These are phyloP conservation scores for Russula foetens DNA, from an alignment of 768 basidiomycete genomes.

Conservation along the genomic window DNA sequence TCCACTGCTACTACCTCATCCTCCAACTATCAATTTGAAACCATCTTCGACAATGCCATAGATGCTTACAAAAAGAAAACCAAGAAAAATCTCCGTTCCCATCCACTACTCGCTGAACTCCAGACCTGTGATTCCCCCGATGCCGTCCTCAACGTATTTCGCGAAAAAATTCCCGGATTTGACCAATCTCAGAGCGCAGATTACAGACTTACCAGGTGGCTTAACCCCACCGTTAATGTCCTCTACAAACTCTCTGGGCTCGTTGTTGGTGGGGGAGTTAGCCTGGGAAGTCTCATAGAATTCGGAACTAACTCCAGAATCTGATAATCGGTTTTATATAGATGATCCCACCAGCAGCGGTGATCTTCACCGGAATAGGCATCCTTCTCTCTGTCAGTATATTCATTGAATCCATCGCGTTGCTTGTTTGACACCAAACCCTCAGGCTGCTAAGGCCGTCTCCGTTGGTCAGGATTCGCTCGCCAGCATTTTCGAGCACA, in stretches of 20 bases:
- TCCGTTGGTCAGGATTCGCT: not conserved
- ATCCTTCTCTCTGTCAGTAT: not conserved
- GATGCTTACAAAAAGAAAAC: not conserved
- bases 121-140: not conserved
- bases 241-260: not conserved
- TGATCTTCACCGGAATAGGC: not conserved
- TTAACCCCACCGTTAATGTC: not conserved
- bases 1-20: not conserved
- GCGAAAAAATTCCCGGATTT: not conserved
- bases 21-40: not conserved
- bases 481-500: not conserved
- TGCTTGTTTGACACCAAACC: too few species aligned
- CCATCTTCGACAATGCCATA: not conserved
- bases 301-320: not conserved
- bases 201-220: not conserved
- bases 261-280: not conserved
- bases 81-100: not conserved
- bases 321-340: not conserved
- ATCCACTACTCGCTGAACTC: not conserved
- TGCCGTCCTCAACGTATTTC: not conserved
- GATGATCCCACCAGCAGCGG: not conserved
- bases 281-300: not conserved
- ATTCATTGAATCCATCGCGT: not conserved
- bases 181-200: not conserved
- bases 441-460: not conserved